These are phyloP conservation scores for Larix kaempferi DNA, from an alignment of 75 land plant genomes.

Conservation along the genomic window DNA sequence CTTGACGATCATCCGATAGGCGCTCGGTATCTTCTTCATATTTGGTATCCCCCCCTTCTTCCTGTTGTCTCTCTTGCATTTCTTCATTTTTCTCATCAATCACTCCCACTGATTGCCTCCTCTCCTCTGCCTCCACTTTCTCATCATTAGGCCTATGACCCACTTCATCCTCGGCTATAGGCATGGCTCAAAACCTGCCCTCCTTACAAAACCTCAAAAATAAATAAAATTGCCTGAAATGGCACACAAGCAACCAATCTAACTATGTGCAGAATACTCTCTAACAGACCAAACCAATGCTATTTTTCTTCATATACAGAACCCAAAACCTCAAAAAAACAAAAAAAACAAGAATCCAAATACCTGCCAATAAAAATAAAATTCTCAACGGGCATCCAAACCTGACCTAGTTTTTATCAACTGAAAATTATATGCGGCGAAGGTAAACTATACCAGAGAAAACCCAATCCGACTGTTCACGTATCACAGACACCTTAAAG, in stretches of 20 bases:
- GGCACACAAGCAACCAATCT: not conserved
- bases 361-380: constrained; percentile 1
- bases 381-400: not conserved
- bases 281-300: not conserved
- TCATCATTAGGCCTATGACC: not conserved
- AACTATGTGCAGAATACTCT: not conserved
- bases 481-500: too few species aligned
- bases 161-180: not conserved
- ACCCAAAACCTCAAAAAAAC: not conserved
- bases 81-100: not conserved
- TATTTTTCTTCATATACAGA: not conserved
- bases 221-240: not conserved
- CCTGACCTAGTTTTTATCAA: not conserved
- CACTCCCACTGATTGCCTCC: not conserved
- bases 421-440: too few species aligned
- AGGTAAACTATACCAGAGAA: too few species aligned
- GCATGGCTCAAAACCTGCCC: not conserved
- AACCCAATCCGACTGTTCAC: too few species aligned
- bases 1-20: not conserved
- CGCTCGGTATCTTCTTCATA: not conserved
- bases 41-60: not conserved
- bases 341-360: not conserved
- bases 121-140: not conserved
- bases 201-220: not conserved
- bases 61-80: not conserved